These are phyloP conservation scores for Pestalotiopsis sp. DNA, from an alignment of 2,329 filamentous ascomycete species.

Conservation along the genomic window DNA sequence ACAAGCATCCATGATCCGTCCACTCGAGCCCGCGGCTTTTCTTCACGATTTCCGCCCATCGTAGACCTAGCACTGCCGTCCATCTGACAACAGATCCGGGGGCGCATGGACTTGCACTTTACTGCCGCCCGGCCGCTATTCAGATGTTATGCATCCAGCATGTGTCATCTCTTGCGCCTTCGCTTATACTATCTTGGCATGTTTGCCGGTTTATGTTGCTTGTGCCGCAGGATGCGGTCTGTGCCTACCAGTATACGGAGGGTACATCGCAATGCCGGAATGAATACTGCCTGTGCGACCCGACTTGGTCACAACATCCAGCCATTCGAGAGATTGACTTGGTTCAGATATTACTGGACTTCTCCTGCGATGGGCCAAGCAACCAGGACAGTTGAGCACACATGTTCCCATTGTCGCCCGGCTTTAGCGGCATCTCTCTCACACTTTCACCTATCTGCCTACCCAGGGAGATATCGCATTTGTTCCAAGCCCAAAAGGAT, in stretches of 20 bases:
- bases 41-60: background rate
- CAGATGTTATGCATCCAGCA: background rate
- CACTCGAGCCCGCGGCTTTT: conserved; percentile 10
- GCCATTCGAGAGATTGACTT: too few species aligned
- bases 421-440: background rate
- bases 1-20: background rate
- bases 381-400: background rate
- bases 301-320: too few species aligned
- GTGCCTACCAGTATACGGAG: background rate
- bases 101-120: background rate
- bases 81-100: background rate
- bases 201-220: background rate
- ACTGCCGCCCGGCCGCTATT: conserved; percentile 1
- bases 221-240: background rate
- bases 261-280: background rate
- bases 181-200: background rate
- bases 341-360: too few species aligned
- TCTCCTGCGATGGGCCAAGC: too few species aligned
- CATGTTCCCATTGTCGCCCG: background rate
- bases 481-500: background rate
- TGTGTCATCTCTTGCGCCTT: background rate
- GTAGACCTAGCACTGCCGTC: background rate
- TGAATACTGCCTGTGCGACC: too few species aligned
- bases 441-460: too few species aligned
- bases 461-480: background rate